Base-by-base conservation (phyloP, 2,329 filamentous ascomycete species). In the Catunica adiposa region DNA sequence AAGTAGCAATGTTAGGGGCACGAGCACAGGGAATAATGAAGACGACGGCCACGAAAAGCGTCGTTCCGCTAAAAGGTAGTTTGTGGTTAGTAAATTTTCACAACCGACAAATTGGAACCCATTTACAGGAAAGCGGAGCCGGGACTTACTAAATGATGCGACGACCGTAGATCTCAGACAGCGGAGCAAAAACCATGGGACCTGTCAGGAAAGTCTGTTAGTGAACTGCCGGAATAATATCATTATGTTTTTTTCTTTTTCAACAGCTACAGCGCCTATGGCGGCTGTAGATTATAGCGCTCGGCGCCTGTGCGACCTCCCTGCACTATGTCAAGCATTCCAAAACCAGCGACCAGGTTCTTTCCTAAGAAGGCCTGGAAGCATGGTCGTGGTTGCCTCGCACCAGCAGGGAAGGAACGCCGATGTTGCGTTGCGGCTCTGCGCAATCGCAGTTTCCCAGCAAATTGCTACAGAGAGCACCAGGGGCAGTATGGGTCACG, bases 11-110 rank as follows among this genome's bases (percentile, higher is more conserved):
- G 61, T 90, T 92, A 62, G 82, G 73, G 3, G 86, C 73, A 0
- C 90, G 78, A 1, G 86, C 86, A 60, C 84, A 86, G 1, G 86
- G 86, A 58, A 94, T 86, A 61, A 87, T 76, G 68, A 92, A 92
- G 51, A 92, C 68, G 26, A 89, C 79, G 1, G 86, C 86, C 0
- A 88, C 3, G 0, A 82, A 67, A 0, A 89, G 68, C 0, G 85
- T 89, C 1, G 77, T 72, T 5, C 68, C 78, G 60, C 71, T 73
- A 23, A 53, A n/a, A 26, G 48, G 29, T 5, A 11, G 29, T 3
- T 1, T 3, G n/a, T 51, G 23, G 55, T 60, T 40, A 62, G 61
- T 56, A 46, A 29, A 48, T 38, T 15, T 46, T 17, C 3, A 26
- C 9, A 20, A 29, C 31, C 4, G 37, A 20, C 23, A 6, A 17